Base-by-base conservation (phyloP, 2,329 filamentous ascomycete genomes). In the Orbilia brochopaga region DNA sequence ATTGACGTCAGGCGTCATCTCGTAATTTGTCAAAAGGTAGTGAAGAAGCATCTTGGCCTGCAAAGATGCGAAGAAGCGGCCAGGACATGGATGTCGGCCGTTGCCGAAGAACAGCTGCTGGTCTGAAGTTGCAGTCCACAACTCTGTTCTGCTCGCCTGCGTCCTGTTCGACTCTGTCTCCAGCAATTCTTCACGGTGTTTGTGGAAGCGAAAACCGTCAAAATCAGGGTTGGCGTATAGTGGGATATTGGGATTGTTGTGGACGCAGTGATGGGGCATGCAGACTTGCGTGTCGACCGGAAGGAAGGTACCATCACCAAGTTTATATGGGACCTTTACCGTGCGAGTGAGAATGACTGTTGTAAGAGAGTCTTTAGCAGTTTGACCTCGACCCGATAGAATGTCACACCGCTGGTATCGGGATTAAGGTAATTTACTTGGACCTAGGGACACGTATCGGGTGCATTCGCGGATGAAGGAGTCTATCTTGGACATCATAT, bases 41-140 rank as follows among this genome's bases (percentile, higher is more conserved):
- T 67, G 61, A 11, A 73, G 50, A 21, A 73, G 27, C 62, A 73
- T 67, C 32, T 73, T 73, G 21, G 53, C 44, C 42, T 73, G 69
- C 17, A 60, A 32, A 6, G 69, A 73, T 19, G 69, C 69, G 57
- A 73, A 73, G 54, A 73, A 73, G 4, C 69, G 69, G n/a, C 69
- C 69, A 21, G 69, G 69, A 46, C 69, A 73, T 10, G 69, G 57
- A 48, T 73, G 69, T 5, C 60, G 59, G 35, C 69, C 69, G 37
- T 73, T 67, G 1, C 69, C 69, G 50, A 73, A 73, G 69, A 53
- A 73, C 24, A 73, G 40, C 48, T 73, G 69, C 11, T 54, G 59
- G 17, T 56, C 67, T 2, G 69, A 66, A 7, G 69, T 73, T n/a
- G 67, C 55, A 1, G 69, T 73, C 69, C 69, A 73, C 11, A 72